Evolutionary conservation across 495 filamentous ascomycete genomes (phyloP).

Genomic region (Penicillium chermesinum): DNA sequence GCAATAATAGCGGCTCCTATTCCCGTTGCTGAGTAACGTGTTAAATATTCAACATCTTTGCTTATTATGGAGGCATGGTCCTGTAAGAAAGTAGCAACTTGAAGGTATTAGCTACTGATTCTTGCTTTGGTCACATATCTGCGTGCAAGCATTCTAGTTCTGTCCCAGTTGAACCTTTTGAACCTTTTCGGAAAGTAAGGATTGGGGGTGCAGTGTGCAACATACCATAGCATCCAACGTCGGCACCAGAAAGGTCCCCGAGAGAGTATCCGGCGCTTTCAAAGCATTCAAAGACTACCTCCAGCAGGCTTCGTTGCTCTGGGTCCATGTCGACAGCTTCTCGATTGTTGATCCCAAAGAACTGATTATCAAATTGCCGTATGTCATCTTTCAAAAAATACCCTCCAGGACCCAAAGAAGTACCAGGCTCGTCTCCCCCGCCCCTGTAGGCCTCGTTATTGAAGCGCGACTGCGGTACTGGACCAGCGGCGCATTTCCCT

Average conservation of each 20-base stretch:
- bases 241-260: slow-evolving; percentile 4
- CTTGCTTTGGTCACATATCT: too few species aligned
- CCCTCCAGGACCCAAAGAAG: slow-evolving; percentile 1
- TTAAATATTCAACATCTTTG: too few species aligned
- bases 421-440: slow-evolving; percentile 2
- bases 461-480: slow-evolving; percentile 36
- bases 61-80: too few species aligned
- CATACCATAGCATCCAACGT: slow-evolving; percentile 19
- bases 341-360: slow-evolving; percentile 32
- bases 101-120: too few species aligned
- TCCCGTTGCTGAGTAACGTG: too few species aligned
- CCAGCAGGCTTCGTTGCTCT: slow-evolving; percentile 51
- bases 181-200: too few species aligned
- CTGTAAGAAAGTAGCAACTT: too few species aligned
- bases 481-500: slow-evolving; percentile 17
- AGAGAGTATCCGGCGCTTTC: slow-evolving; percentile 29
- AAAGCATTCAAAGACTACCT: slow-evolving; percentile 38
- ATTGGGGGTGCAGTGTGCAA: slow-evolving; percentile 24
- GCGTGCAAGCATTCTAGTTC: too few species aligned
- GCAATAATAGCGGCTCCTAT: too few species aligned
- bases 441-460: slow-evolving; percentile 31
- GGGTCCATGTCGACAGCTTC: slow-evolving; percentile 54
- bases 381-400: slow-evolving; percentile 45
- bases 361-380: slow-evolving; percentile 21
- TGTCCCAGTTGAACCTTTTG: too few species aligned